phyloP scores from a whole-genome alignment of 1,284 basidiomycete species.

The Leccinum fuscescens region DNA sequence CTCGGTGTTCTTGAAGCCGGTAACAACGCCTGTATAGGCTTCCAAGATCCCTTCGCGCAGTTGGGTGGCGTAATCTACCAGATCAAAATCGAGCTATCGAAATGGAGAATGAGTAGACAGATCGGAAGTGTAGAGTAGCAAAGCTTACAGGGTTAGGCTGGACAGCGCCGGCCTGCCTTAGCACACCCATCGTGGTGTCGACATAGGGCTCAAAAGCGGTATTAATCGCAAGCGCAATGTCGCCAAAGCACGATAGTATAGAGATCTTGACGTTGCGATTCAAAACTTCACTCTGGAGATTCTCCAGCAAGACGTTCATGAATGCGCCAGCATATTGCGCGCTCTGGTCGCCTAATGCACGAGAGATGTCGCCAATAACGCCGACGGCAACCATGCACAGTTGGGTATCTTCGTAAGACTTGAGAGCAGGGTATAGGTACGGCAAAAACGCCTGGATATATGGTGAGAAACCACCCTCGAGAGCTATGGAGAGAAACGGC shows the following conservation, averaged over 20 bases:
- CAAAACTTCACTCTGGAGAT: constrained; percentile 88
- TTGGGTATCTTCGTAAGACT: constrained; percentile 92
- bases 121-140: constrained; percentile 4
- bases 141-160: constrained; percentile 77
- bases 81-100: constrained; percentile 77
- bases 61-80: constrained; percentile 88
- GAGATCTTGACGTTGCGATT: constrained; percentile 96
- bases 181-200: constrained; percentile 86
- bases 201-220: constrained; percentile 87
- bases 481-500: constrained; percentile 43
- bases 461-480: constrained; percentile 83
- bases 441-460: constrained; percentile 92
- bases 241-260: constrained; percentile 93
- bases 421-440: constrained; percentile 87
- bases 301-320: constrained; percentile 90
- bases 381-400: constrained; percentile 95
- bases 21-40: constrained; percentile 93
- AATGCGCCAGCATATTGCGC: constrained; percentile 83
- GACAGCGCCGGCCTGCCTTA: constrained; percentile 87
- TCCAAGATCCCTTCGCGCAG: constrained; percentile 96
- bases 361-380: constrained; percentile 92
- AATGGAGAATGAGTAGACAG: constrained; percentile 5
- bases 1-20: constrained; percentile 83
- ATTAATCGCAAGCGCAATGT: constrained; percentile 93
- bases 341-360: constrained; percentile 84